These are phyloP conservation scores for Metschnikowia colocasiae DNA, from an alignment of 805 yeast species.

Conservation along the genomic window DNA sequence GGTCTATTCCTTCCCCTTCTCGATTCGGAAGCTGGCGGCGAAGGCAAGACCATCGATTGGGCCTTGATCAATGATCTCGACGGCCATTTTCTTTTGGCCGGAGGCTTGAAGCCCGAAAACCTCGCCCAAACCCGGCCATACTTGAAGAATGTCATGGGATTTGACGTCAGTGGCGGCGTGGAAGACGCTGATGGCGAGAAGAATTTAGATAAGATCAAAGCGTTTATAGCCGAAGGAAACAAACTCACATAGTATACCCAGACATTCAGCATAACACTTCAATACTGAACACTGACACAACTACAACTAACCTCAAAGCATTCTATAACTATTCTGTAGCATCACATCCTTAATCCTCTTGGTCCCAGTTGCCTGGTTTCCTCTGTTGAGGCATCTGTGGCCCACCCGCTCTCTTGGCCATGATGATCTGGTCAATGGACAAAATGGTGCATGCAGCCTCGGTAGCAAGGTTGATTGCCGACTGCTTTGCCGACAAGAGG, in stretches of 20 bases:
- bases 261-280: not conserved
- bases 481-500: constrained; percentile 71
- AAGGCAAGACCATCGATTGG: constrained; percentile 84
- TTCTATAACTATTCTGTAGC: not conserved
- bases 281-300: too few relatives aligned
- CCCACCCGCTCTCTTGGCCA: constrained; percentile 99
- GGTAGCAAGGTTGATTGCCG: constrained; percentile 90
- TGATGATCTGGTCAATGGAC: constrained; percentile 93
- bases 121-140: constrained; percentile 47
- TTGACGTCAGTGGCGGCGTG: constrained; percentile 94
- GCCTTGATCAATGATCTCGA: constrained; percentile 20
- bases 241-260: not conserved
- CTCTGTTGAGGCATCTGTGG: constrained; percentile 84
- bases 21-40: constrained; percentile 91
- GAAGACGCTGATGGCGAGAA: constrained; percentile 70
- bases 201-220: constrained; percentile 58
- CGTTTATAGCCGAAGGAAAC: constrained; percentile 56
- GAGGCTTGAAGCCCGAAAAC: constrained; percentile 80
- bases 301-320: constrained; percentile 1
- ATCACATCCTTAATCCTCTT: constrained; percentile 56
- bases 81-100: constrained; percentile 67
- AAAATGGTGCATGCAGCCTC: constrained; percentile 91
- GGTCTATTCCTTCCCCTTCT: constrained; percentile 59
- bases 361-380: constrained; percentile 95
- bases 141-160: constrained; percentile 71